Evolutionary conservation across 805 yeast species (phyloP), one percentile per base, ranked within the genome.

Genomic region (Lipomyces sp.): DNA sequence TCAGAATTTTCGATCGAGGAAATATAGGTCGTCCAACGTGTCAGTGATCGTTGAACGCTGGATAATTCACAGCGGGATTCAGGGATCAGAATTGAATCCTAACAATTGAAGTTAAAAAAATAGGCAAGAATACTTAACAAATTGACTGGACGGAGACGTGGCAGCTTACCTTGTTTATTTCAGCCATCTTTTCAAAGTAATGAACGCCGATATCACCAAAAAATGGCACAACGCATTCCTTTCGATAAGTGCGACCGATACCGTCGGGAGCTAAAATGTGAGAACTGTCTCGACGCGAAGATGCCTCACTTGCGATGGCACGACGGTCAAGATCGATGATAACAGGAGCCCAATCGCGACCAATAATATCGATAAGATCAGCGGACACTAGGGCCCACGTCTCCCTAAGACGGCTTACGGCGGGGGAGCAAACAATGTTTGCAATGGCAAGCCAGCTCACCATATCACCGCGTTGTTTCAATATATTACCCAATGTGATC

Each of bases 391-490:
- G 71, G 6, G 82, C 71, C 98, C 98, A 91, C 1, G 90, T 76
- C 47, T 78, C 76, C 24, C 77, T 70, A 40, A 91, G 71, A 58
- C 98, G 76, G 50, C 91, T 70, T 1, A 91, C 74, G 0, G 96
- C 95, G 47, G 84, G 79, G 0, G 95, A 85, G 61, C 95, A 83
- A 1, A 90, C 75, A 1, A 84, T 75, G 0, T 93, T 82, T 1
- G 96, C 87, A 59, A 91, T 81, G 0, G 96, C 95, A 22, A 88
- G 71, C 97, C 97, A 91, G 28, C 93, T 83, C 0, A 89, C 90
- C 90, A 88, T 87, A 65, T 91, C 95, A 43, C 98, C 98, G 28
- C 79, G 71, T 53, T 78, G 79, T 62, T 87, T 93, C 55, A 91
- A 78, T 24, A 74, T 70, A 56, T 84, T 80, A 2, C 96, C 98